Evolutionary conservation across 805 yeast species (phyloP).

Genomic region (Saccharomycopsis schoenii): DNA sequence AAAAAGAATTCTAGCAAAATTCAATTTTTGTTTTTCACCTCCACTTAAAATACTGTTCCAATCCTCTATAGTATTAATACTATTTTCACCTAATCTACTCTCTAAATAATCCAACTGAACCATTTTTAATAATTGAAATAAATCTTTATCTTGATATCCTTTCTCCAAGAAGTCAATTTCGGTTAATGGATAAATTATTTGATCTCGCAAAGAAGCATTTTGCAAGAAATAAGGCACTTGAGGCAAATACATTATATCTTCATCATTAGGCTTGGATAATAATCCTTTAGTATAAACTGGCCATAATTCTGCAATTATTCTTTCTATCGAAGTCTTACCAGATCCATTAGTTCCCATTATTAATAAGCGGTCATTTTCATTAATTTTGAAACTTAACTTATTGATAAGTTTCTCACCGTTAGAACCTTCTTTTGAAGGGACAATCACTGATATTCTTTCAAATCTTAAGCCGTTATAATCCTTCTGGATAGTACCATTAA

Average conservation of each 20-base stretch:
- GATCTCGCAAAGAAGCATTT: constrained; percentile 79
- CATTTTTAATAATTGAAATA: constrained; percentile 56
- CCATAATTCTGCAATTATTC: constrained; percentile 85
- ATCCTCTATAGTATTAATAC: constrained; percentile 39
- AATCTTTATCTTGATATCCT: constrained; percentile 62
- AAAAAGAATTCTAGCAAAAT: constrained; percentile 77
- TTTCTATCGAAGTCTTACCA: constrained; percentile 80
- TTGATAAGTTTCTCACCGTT: constrained; percentile 54
- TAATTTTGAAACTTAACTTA: constrained; percentile 46
- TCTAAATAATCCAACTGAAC: constrained; percentile 76
- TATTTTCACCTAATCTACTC: constrained; percentile 34
- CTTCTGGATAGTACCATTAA: constrained; percentile 72
- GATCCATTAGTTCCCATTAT: constrained; percentile 82
- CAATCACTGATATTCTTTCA: constrained; percentile 72
- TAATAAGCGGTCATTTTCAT: constrained; percentile 57
- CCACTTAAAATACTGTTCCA: constrained; percentile 94
- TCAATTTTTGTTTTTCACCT: constrained; percentile 89
- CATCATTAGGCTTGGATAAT: constrained; percentile 63
- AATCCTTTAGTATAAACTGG: constrained; percentile 70
- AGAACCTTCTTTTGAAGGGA: constrained; percentile 58
- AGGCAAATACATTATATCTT: constrained; percentile 69
- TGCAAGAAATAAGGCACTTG: constrained; percentile 77
- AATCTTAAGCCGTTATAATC: constrained; percentile 72
- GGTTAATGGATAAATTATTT: constrained; percentile 77
- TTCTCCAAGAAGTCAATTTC: constrained; percentile 65